These are phyloP conservation scores for Thuja plicata DNA, from an alignment of 83 land plant genomes.

Conservation along the genomic window DNA sequence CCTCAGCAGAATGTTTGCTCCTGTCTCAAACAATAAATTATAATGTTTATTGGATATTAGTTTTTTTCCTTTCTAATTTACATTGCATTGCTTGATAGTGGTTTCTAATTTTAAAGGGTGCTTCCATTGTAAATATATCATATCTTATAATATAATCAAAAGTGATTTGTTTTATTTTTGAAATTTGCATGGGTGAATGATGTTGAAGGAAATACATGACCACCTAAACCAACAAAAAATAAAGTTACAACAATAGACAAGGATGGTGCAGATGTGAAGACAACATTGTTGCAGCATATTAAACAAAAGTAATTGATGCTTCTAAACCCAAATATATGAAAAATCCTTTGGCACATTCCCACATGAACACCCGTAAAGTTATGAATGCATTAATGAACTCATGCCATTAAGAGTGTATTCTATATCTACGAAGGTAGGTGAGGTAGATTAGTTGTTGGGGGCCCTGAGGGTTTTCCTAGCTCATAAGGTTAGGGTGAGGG, in stretches of 20 bases:
- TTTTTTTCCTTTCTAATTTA: not conserved
- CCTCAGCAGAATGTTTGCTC: slow-evolving; percentile 4
- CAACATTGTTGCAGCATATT: not conserved
- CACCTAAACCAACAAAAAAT: not conserved
- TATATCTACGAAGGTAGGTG: no score
- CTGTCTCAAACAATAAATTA: not conserved
- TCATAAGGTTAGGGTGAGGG: no score
- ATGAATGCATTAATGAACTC: no score
- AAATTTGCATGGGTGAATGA: not conserved
- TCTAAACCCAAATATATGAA: not conserved
- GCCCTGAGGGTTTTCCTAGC: no score
- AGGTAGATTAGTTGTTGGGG: no score
- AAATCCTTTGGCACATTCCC: not conserved
- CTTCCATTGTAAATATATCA: not conserved
- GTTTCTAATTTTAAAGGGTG: not conserved
- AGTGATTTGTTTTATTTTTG: not conserved
- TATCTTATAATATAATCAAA: not conserved
- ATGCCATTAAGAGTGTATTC: no score
- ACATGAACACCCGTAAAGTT: no score
- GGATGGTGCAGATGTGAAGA: not conserved
- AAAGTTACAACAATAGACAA: not conserved
- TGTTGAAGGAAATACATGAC: not conserved
- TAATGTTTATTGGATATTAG: not conserved
- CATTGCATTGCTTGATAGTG: not conserved
- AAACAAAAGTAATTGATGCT: not conserved